Evolutionary conservation across 1,139 yeast species (phyloP).

Genomic region (Suhomyces maxii): DNA sequence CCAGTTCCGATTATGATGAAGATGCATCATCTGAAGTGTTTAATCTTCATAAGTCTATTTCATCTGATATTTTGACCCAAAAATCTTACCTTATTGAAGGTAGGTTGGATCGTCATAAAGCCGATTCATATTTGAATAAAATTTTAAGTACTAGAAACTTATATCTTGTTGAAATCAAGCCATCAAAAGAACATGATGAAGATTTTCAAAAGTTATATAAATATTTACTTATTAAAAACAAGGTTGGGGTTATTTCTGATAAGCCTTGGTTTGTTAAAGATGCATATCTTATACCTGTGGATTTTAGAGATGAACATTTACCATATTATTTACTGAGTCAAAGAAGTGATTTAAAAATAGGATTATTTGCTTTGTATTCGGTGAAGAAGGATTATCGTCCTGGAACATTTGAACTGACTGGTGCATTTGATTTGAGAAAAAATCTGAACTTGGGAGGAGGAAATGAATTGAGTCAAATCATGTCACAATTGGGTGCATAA

Average conservation of each 20-base stretch:
- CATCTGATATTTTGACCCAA: conserved; percentile 31
- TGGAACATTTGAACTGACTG: background rate
- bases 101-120: conserved; percentile 52
- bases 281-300: conserved; percentile 57
- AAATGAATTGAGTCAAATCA: conserved; percentile 14
- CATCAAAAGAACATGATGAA: conserved; percentile 20
- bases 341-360: conserved; percentile 22
- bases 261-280: conserved; percentile 59
- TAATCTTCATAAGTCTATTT: conserved; percentile 30
- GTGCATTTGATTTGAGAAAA: background rate
- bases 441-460: conserved; percentile 4
- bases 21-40: conserved; percentile 12
- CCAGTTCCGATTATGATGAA: conserved; percentile 30
- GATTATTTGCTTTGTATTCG: conserved; percentile 47
- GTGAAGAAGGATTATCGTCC: conserved; percentile 42
- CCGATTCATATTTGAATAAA: conserved; percentile 56
- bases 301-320: conserved; percentile 25
- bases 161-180: conserved; percentile 45
- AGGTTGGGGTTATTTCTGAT: conserved; percentile 63
- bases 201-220: conserved; percentile 51
- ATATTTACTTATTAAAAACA: conserved; percentile 49
- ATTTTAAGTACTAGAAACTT: conserved; percentile 52
- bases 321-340: conserved; percentile 29
- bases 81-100: conserved; percentile 58
- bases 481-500: conserved; percentile 14